A percentile compares a stretch with the other conserved stretches of the same genome.
Evolutionary conservation across 108 stramenopile genomes (phyloP).

Genomic region (Nitzschia putrida): DNA sequence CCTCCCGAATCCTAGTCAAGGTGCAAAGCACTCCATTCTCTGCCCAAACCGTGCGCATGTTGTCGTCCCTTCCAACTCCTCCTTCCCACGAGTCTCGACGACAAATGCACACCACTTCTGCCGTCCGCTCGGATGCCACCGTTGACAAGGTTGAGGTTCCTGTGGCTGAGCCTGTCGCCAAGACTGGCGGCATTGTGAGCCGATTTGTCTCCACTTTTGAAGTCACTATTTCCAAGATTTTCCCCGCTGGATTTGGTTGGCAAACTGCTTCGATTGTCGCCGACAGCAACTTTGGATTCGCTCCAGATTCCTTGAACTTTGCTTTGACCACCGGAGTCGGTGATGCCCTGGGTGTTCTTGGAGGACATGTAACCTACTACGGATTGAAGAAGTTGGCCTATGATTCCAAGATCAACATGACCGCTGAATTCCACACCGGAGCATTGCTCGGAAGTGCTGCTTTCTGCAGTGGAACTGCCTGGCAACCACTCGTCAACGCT

Average conservation of each 20-base stretch:
- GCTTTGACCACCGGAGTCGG: constrained; percentile 75
- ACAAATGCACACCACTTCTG: constrained; percentile 30
- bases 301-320: constrained; percentile 62
- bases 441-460: constrained; percentile 72
- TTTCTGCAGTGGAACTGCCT: constrained; percentile 80
- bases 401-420: constrained; percentile 52
- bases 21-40: constrained; percentile 8
- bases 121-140: constrained; percentile 15
- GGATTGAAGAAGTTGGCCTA: constrained; percentile 56
- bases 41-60: constrained; percentile 7
- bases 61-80: constrained; percentile 4
- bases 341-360: constrained; percentile 70
- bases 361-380: constrained; percentile 67
- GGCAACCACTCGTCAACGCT: constrained; percentile 81
- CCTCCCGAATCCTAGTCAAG: constrained; percentile 15
- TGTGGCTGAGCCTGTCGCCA: neutral
- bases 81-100: constrained; percentile 18
- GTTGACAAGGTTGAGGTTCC: neutral
- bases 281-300: constrained; percentile 48
- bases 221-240: constrained; percentile 83
- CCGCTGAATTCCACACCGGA: constrained; percentile 60
- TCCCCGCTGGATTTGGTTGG: constrained; percentile 89
- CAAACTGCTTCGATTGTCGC: constrained; percentile 75
- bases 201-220: constrained; percentile 68
- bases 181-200: constrained; percentile 17